Evolutionary conservation across 805 yeast genomes (phyloP), one percentile per base, ranked within the genome.

Genomic region (Metschnikowia bowlesiae): DNA sequence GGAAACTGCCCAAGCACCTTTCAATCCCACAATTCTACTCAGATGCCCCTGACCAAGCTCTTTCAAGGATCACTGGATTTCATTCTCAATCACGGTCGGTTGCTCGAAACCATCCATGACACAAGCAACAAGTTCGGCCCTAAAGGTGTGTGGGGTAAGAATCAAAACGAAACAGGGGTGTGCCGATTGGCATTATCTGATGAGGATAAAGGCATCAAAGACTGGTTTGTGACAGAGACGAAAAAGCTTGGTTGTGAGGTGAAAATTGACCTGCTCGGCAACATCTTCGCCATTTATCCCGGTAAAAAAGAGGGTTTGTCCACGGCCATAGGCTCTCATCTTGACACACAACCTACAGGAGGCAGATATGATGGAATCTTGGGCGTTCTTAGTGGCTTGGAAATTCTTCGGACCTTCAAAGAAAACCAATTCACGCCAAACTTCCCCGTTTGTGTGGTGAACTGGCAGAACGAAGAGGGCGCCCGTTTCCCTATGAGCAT

Each of bases 401-500:
- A 85, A 64, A 82, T 85, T 5, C 65, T 85, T 56, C 70, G 88
- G 53, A 83, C 89, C 4, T 66, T 85, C 60, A 79, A 81, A 51
- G 87, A 81, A 14, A 80, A 81, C 62, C 69, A 73, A 39, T 76
- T 67, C 58, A 71, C 69, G 9, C 88, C 91, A n/a, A 76, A 81
- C 48, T 84, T 73, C 53, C 89, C 89, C 8, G 76, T 85, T 49
- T 82, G 84, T 6, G 73, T 82, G 4, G 75, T 85, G 38, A 75
- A 80, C 59, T 85, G 91, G 91, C 82, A 83, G 64, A 85, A 85
- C 60, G 91, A 85, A 62, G 91, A 85, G 68, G 91, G 91, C 50
- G 89, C 90, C 0, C 67, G 91, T 46, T 85, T 84, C 60, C 87
- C 89, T n/a, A 71, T 79, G 66, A 74, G 84, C 40, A 75, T 82